Percentiles rank a stretch among this genome's conserved stretches.
Evolutionary conservation across 1,139 yeast species (phyloP).

Genomic region (Pichiaceae sp.): DNA sequence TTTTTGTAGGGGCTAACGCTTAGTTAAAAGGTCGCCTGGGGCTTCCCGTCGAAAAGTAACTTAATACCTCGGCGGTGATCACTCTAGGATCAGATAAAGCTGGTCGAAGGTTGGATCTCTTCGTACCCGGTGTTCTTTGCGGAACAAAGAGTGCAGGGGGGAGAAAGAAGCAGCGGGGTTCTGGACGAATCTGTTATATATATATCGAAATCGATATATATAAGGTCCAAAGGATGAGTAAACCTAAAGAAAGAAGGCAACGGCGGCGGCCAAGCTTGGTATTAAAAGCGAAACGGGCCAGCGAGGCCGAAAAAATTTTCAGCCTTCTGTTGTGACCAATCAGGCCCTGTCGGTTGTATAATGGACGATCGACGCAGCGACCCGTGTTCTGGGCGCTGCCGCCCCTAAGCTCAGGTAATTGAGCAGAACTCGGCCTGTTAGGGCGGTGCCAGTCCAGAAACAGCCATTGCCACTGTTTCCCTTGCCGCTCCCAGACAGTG

Average conservation of each 20-base stretch:
- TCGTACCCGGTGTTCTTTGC: neutral
- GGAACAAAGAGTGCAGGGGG: neutral
- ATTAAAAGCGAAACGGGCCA: neutral
- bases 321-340: no score
- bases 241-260: neutral
- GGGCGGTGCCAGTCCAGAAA: no score
- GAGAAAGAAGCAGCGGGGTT: neutral
- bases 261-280: neutral
- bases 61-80: slow-evolving; percentile 3
- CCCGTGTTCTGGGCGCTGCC: no score
- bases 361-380: no score
- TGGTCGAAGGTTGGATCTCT: neutral
- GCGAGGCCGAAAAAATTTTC: no score
- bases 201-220: slow-evolving; percentile 1
- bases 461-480: no score
- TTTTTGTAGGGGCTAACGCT: neutral
- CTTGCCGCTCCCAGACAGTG: no score
- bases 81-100: neutral
- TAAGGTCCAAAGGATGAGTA: neutral
- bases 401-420: no score
- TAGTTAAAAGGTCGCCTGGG: slow-evolving; percentile 2
- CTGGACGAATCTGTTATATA: slow-evolving; percentile 3
- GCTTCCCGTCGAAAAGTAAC: slow-evolving; percentile 1
- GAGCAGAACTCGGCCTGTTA: no score
- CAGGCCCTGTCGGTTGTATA: no score